Percentiles rank a stretch among this genome's conserved stretches.
phyloP scores from a whole-genome alignment of 371 early-diverging fungal species.

The Mucor racemosus region DNA sequence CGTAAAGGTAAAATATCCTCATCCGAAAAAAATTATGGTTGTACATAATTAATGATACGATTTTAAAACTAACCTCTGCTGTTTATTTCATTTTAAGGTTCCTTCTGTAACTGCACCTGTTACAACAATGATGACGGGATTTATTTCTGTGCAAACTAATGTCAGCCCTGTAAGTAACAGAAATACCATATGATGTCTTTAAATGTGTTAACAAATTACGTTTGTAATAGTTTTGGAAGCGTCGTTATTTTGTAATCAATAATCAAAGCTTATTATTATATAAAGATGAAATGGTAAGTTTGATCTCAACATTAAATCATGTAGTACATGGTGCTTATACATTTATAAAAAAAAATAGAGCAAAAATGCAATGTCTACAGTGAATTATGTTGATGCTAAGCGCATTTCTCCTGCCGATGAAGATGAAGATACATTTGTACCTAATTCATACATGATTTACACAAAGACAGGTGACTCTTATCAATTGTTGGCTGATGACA shows the following conservation, averaged over 20 bases:
- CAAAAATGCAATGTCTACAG: conserved; percentile 48
- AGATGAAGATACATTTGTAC: conserved; percentile 48
- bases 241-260: conserved; percentile 54
- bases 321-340: not conserved
- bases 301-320: not conserved
- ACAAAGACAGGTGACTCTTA: conserved; percentile 37
- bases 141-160: conserved; percentile 35
- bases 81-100: conserved; percentile 12
- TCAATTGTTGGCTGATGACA: conserved; percentile 47
- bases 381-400: conserved; percentile 40
- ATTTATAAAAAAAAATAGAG: conserved; percentile 10
- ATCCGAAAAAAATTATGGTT: not conserved
- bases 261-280: conserved; percentile 39
- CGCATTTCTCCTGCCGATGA: conserved; percentile 38
- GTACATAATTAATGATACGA: conserved; percentile 1
- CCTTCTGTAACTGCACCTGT: not conserved
- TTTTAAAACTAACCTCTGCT: not conserved
- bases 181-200: not conserved
- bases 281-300: conserved; percentile 46
- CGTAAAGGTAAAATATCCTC: not conserved
- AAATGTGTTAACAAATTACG: not conserved
- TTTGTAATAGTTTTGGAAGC: conserved; percentile 42
- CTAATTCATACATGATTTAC: conserved; percentile 45
- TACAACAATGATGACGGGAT: conserved; percentile 26
- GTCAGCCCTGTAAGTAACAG: conserved; percentile 27